Conservation (phyloP, 2,329 filamentous ascomycete species). For the Macrophomina pseudophaseolina region DNA sequence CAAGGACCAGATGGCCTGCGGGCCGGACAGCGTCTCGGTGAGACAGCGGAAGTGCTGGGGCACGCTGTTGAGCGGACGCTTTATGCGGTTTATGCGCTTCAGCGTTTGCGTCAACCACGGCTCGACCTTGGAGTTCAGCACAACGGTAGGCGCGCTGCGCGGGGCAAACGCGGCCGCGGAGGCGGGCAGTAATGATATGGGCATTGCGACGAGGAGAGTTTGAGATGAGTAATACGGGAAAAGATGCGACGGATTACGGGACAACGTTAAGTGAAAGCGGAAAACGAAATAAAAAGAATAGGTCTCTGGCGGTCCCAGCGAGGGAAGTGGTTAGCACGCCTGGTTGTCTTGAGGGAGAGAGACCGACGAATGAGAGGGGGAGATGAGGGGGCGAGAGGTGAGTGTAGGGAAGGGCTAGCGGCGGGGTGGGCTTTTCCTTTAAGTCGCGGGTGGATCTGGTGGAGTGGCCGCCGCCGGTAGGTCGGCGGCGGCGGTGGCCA, state of each 20-base stretch:
- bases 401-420: constrained; percentile 45
- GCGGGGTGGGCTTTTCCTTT: constrained; percentile 38
- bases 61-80: constrained; percentile 95
- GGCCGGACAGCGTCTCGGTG: constrained; percentile 88
- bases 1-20: constrained; percentile 92
- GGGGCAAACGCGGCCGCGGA: constrained; percentile 97
- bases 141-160: constrained; percentile 90
- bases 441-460: constrained; percentile 28
- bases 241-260: constrained; percentile 37
- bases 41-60: constrained; percentile 94
- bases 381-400: constrained; percentile 50
- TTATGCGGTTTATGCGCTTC: constrained; percentile 95
- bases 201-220: constrained; percentile 65
- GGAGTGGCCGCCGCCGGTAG: constrained; percentile 20
- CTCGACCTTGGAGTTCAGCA: constrained; percentile 89
- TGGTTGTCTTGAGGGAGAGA: constrained; percentile 42
- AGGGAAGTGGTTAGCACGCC: constrained; percentile 45
- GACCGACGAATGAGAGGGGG: constrained; percentile 49
- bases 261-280: constrained; percentile 40
- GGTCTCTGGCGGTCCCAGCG: constrained; percentile 39
- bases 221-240: constrained; percentile 36
- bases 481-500: constrained; percentile 23
- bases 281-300: constrained; percentile 42
- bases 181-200: constrained; percentile 88
- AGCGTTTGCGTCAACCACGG: constrained; percentile 96